Evolutionary conservation across 2,329 filamentous ascomycete species (phyloP).

Genomic region (Aspergillus sp.): DNA sequence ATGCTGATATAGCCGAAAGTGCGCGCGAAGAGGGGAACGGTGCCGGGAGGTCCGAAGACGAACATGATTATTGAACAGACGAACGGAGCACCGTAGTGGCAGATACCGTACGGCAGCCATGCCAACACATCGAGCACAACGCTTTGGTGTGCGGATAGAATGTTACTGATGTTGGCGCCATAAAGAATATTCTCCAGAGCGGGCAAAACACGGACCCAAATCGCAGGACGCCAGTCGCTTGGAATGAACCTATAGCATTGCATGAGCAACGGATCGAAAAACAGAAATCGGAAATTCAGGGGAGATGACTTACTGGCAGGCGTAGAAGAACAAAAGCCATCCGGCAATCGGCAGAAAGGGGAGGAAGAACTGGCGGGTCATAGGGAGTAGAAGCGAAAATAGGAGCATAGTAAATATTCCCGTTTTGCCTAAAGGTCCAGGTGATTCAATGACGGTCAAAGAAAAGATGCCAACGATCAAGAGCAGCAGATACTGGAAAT

Average conservation of each 20-base stretch:
- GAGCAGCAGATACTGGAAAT: conserved; percentile 79
- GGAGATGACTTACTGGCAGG: conserved; percentile 74
- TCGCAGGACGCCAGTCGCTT: conserved; percentile 81
- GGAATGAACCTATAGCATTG: conserved; percentile 73
- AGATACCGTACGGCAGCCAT: conserved; percentile 89
- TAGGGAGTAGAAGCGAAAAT: conserved; percentile 72
- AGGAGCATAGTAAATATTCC: conserved; percentile 66
- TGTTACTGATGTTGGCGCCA: conserved; percentile 92
- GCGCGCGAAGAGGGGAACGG: conserved; percentile 78
- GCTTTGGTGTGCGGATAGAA: conserved; percentile 85
- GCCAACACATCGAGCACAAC: conserved; percentile 81
- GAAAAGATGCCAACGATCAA: conserved; percentile 77
- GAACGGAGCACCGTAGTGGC: conserved; percentile 83
- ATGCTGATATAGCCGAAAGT: conserved; percentile 93
- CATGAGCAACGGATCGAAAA: background rate
- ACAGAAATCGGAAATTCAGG: background rate
- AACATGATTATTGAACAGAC: conserved; percentile 79
- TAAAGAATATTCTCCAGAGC: conserved; percentile 96
- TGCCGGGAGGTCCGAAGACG: conserved; percentile 82
- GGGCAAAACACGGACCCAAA: conserved; percentile 92
- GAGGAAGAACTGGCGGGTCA: conserved; percentile 87
- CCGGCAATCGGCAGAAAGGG: conserved; percentile 81
- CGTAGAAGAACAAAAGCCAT: conserved; percentile 90
- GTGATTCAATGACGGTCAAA: conserved; percentile 74
- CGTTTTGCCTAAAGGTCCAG: conserved; percentile 77